Evolutionary conservation across 1,284 basidiomycete species (phyloP), one percentile per base, ranked within the genome.

Genomic region (Inonotus hispidus): DNA sequence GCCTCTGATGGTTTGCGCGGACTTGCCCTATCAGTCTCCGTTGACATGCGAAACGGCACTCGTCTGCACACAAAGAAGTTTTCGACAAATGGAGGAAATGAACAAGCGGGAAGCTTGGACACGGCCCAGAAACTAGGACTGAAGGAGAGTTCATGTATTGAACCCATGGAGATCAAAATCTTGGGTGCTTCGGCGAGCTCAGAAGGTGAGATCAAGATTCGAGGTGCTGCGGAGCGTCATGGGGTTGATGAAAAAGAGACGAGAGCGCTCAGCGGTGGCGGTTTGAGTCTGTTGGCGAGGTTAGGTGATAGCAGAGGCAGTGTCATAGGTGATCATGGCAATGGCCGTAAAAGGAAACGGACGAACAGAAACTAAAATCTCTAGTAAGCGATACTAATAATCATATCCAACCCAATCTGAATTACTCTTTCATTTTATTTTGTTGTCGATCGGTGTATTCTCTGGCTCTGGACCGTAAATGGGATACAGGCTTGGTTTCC

Each of bases 191-290:
- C 58, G 14, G 43, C 25, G 23, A 19, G n/a, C 11, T 19, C 19
- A 3, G 19, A 23, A 25, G 55, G 39, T 27, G 60, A 61, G 25
- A 59, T 62, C 35, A 62, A 55, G 45, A 62, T 62, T 29, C 37
- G 52, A 47, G 61, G 57, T 58, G 61, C 61, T 55, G 60, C 60
- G 54, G 53, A 43, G 35, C 60, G 60, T 11, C 32, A 45, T 13
- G 27, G 21, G 3, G 57, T 43, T 27, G 41, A 50, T 13, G 50
- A 29, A 10, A 46, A 43, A 11, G 41, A 55, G 10, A 21, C 19
- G 11, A 13, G 19, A 7, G 52, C 39, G 41, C 41, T 27, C 35
- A 41, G 29, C 38, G 27, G 29, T 41, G 59, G 53, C 41, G 53
- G 49, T 25, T 27, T 46, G 27, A 54, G 41, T 37, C 35, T 60